A percentile compares a stretch with the other conserved stretches of the same genome.
Evolutionary conservation across 257 asterid species (phyloP).

Genomic region (Linaria vulgaris): DNA sequence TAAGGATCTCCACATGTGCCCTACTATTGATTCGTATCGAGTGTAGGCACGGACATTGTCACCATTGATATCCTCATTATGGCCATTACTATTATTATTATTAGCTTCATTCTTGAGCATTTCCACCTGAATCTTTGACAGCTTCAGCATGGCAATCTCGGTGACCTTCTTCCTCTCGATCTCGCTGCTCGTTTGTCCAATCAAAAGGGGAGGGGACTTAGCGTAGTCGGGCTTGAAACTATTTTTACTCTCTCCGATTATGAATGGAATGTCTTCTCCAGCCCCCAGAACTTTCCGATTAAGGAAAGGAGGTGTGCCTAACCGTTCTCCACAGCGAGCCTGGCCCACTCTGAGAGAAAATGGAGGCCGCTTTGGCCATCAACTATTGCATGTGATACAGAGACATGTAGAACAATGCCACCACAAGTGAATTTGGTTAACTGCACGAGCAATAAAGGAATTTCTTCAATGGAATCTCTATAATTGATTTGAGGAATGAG

Average conservation of each 20-base stretch:
- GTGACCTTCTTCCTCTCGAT: slow-evolving; percentile 25
- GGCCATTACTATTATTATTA: too few species aligned
- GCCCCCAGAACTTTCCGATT: slow-evolving; percentile 28
- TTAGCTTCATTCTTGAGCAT: slow-evolving; percentile 21
- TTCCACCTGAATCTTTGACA: slow-evolving; percentile 30
- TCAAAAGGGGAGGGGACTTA: not conserved
- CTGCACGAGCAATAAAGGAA: slow-evolving; percentile 33
- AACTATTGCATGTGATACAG: slow-evolving; percentile 30
- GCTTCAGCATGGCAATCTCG: slow-evolving; percentile 9
- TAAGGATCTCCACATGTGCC: slow-evolving; percentile 36
- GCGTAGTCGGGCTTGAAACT: not conserved
- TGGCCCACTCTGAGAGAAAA: slow-evolving; percentile 32
- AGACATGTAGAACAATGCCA: slow-evolving; percentile 26
- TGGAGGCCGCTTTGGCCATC: slow-evolving; percentile 36
- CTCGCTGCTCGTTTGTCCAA: slow-evolving; percentile 9
- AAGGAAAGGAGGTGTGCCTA: not conserved
- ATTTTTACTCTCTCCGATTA: too few species aligned
- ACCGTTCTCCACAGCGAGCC: slow-evolving; percentile 29
- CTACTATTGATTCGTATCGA: slow-evolving; percentile 31
- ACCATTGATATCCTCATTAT: too few species aligned
- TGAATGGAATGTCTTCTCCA: slow-evolving; percentile 9
- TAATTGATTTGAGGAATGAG: slow-evolving; percentile 26
- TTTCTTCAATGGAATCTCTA: slow-evolving; percentile 23
- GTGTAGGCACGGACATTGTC: slow-evolving; percentile 13
- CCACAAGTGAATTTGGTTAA: slow-evolving; percentile 36